phyloP scores from a whole-genome alignment of 148 eudicot species.

The Dysphania ambrosioides region DNA sequence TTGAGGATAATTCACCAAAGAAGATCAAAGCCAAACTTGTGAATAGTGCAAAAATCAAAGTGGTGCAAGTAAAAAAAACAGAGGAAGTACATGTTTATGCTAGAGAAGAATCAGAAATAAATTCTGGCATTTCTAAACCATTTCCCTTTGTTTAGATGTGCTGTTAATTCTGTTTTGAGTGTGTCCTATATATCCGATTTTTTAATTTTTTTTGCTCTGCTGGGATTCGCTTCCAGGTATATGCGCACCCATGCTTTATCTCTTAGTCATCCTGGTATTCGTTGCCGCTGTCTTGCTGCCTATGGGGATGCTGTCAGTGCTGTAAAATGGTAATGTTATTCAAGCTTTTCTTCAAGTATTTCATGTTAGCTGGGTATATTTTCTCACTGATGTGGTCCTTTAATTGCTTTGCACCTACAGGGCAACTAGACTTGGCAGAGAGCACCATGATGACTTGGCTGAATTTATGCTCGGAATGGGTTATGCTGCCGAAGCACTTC shows the following conservation, averaged over 20 bases:
- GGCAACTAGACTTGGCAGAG: constrained; percentile 98
- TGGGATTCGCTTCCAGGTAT: constrained; percentile 40
- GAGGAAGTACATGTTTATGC: too few species aligned
- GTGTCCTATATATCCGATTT: constrained; percentile 6
- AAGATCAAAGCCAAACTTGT: too few species aligned
- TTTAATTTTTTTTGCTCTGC: neutral
- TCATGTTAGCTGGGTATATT: neutral
- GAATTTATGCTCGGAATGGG: constrained; percentile 99
- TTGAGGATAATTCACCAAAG: too few species aligned
- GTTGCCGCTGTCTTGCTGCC: constrained; percentile 99
- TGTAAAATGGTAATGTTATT: constrained; percentile 64
- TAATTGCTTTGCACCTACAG: constrained; percentile 29
- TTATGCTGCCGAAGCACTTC: constrained; percentile 95
- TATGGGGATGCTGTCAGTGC: constrained; percentile 99
- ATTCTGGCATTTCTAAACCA: neutral
- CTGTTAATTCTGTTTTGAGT: constrained; percentile 4
- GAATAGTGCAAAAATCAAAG: too few species aligned
- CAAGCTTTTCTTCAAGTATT: constrained; percentile 5
- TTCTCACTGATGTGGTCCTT: constrained; percentile 4
- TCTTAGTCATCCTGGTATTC: constrained; percentile 97
- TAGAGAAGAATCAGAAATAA: neutral
- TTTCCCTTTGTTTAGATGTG: neutral
- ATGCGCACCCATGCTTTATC: constrained; percentile 93
- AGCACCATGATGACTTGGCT: constrained; percentile 97
- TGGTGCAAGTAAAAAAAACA: too few species aligned